phyloP scores from a whole-genome alignment of 352 stramenopile species.

The Globisporangium irregulare region DNA sequence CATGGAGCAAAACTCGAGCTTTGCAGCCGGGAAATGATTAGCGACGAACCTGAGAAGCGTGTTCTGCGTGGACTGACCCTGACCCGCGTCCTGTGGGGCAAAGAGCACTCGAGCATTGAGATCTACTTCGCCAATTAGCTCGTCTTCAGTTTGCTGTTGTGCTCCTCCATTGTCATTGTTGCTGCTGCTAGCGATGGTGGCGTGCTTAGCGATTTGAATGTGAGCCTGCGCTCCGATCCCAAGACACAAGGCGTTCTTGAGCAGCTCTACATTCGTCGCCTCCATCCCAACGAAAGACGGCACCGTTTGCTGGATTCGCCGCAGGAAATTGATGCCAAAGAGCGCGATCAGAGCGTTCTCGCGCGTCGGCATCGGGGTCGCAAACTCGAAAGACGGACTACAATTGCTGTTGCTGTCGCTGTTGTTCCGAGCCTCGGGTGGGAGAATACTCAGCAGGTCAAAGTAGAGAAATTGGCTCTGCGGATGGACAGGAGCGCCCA shows the following conservation, averaged over 20 bases:
- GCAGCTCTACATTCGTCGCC: conserved; percentile 20
- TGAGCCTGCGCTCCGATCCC: conserved; percentile 16
- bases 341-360: conserved; percentile 11
- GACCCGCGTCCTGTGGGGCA: neutral
- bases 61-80: neutral
- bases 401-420: too few species aligned
- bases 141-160: too few species aligned
- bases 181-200: neutral
- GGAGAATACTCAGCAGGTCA: conserved; percentile 24
- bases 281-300: conserved; percentile 18
- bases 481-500: conserved; percentile 19
- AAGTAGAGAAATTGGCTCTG: conserved; percentile 34
- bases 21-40: neutral
- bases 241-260: conserved; percentile 26
- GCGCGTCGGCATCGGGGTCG: conserved; percentile 6
- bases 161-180: neutral
- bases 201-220: conserved; percentile 10
- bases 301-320: conserved; percentile 9
- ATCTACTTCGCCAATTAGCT: too few species aligned
- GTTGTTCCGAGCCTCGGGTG: neutral
- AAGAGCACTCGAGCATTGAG: conserved; percentile 14
- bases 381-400: neutral
- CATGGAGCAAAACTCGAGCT: conserved; percentile 8
- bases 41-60: conserved; percentile 6
- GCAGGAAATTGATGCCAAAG: conserved; percentile 12